Percentiles rank a stretch among this genome's conserved stretches.
These are phyloP conservation scores for Anaeromyces robustus DNA, from an alignment of 192 early-diverging fungal genomes.

Conservation along the genomic window DNA sequence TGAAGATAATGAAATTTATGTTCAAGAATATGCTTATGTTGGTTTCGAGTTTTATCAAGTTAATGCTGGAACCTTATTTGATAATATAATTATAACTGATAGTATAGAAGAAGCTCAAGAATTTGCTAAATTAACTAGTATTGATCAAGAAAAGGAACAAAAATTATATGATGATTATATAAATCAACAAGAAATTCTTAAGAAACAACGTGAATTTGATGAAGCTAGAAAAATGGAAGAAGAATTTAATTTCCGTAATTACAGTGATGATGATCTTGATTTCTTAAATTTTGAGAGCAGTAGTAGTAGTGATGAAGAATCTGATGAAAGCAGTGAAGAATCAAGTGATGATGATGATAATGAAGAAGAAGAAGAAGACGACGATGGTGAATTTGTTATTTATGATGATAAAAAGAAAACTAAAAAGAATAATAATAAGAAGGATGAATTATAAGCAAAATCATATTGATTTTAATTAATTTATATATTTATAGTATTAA, in stretches of 20 bases:
- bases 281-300: not conserved
- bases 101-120: constrained; percentile 21
- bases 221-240: not conserved
- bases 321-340: not conserved
- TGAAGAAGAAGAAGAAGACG: not conserved
- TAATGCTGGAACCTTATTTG: constrained; percentile 25
- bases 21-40: constrained; percentile 13
- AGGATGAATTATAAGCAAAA: not conserved
- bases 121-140: constrained; percentile 12
- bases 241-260: not conserved
- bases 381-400: not conserved
- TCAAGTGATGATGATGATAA: not conserved
- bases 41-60: constrained; percentile 39
- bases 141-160: not conserved
- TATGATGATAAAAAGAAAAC: not conserved
- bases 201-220: not conserved
- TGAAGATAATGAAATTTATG: constrained; percentile 13
- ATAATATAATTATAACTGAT: constrained; percentile 34
- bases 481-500: too few species aligned
- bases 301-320: not conserved
- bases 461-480: too few species aligned
- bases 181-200: not conserved
- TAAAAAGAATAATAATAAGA: not conserved
- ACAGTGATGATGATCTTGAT: not conserved
- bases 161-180: not conserved